These are phyloP conservation scores for Exophiala sideris DNA, from an alignment of 2,329 filamentous ascomycete genomes.

Conservation along the genomic window DNA sequence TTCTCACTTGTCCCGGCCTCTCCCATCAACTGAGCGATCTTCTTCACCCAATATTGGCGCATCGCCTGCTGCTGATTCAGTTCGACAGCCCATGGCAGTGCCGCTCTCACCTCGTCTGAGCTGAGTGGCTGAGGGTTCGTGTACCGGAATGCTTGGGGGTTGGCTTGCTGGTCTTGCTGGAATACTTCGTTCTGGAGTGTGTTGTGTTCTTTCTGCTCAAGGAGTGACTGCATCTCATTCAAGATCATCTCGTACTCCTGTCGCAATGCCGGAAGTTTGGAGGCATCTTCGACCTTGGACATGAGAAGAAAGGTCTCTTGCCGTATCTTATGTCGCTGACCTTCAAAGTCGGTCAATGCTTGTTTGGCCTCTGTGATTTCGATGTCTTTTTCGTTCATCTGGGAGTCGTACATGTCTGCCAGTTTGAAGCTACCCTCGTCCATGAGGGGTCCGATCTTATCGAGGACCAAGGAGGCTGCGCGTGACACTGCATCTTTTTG, in stretches of 20 bases:
- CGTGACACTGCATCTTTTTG: conserved; percentile 47
- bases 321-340: conserved; percentile 43
- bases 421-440: conserved; percentile 70
- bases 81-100: conserved; percentile 36
- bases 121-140: conserved; percentile 23
- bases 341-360: conserved; percentile 42
- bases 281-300: conserved; percentile 38
- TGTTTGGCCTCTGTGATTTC: conserved; percentile 67
- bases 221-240: conserved; percentile 39
- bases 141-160: conserved; percentile 30
- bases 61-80: conserved; percentile 41
- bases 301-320: conserved; percentile 37
- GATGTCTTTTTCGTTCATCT: conserved; percentile 37
- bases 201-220: conserved; percentile 43
- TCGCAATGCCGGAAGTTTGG: conserved; percentile 36
- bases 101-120: conserved; percentile 34
- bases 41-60: conserved; percentile 24
- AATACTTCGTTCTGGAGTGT: conserved; percentile 33
- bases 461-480: conserved; percentile 67
- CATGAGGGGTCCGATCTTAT: conserved; percentile 66
- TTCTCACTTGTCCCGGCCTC: conserved; percentile 46
- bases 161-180: conserved; percentile 28
- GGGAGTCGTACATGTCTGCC: conserved; percentile 45
- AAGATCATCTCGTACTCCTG: conserved; percentile 39
- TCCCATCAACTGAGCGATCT: conserved; percentile 27